Evolutionary conservation across 2,329 filamentous ascomycete species (phyloP).

Genomic region (Microthyrium microscopicum): DNA sequence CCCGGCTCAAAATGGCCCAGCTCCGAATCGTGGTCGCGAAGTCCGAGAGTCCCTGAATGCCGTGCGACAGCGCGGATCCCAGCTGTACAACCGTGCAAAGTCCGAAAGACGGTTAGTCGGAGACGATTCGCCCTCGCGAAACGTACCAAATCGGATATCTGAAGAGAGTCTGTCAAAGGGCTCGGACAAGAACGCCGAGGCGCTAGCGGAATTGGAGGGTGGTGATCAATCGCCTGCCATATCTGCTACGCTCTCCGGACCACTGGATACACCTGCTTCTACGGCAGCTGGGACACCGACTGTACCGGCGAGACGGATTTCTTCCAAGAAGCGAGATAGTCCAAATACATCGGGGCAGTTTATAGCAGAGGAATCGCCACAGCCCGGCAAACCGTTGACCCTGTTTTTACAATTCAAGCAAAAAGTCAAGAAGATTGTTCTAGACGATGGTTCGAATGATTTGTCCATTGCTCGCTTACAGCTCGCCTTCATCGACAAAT

Average conservation of each 20-base stretch:
- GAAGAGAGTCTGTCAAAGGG: slow-evolving; percentile 35
- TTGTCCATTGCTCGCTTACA: slow-evolving; percentile 78
- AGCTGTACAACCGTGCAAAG: slow-evolving; percentile 33
- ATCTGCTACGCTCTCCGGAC: slow-evolving; percentile 20
- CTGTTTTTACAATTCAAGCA: slow-evolving; percentile 93
- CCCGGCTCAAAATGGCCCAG: slow-evolving; percentile 56
- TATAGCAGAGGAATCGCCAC: slow-evolving; percentile 43
- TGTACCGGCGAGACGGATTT: slow-evolving; percentile 15
- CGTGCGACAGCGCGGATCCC: slow-evolving; percentile 42
- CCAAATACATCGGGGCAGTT: slow-evolving; percentile 27
- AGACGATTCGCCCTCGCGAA: slow-evolving; percentile 47
- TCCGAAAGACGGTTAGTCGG: slow-evolving; percentile 30
- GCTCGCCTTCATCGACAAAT: slow-evolving; percentile 95
- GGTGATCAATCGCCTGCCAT: slow-evolving; percentile 15
- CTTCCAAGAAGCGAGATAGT: slow-evolving; percentile 19
- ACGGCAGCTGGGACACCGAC: slow-evolving; percentile 1
- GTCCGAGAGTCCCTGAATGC: slow-evolving; percentile 70
- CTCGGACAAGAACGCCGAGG: slow-evolving; percentile 5
- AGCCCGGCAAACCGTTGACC: slow-evolving; percentile 71
- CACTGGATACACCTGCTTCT: slow-evolving; percentile 16
- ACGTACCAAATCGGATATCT: slow-evolving; percentile 34
- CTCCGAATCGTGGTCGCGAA: slow-evolving; percentile 74
- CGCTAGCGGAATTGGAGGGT: no score
- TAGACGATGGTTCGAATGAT: slow-evolving; percentile 68
- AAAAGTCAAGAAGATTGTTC: slow-evolving; percentile 89